phyloP scores from a whole-genome alignment of 1,284 basidiomycete species.

The Rhodotorula sp. region DNA sequence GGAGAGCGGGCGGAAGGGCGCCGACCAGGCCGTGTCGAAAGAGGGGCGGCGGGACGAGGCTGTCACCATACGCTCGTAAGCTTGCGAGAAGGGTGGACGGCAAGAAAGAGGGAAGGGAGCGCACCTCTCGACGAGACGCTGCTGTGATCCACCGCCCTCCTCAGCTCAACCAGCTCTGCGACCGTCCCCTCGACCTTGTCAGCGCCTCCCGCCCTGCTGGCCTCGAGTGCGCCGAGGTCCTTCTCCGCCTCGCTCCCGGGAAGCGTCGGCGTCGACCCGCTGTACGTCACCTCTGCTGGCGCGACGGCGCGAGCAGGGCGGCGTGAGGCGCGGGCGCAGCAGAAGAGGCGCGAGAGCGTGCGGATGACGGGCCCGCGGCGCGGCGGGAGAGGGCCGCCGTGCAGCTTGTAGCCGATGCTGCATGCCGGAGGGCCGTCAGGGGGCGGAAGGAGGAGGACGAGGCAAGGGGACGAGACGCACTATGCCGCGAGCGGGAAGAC shows the following conservation, averaged over 20 bases:
- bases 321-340: background rate
- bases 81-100: background rate
- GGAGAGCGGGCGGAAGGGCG: background rate
- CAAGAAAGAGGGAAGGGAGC: background rate
- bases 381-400: slow-evolving; percentile 7
- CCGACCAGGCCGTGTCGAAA: background rate
- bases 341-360: background rate
- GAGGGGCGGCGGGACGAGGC: background rate
- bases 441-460: too few species aligned
- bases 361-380: slow-evolving; percentile 11
- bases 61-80: background rate
- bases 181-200: background rate
- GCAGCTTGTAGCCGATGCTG: slow-evolving; percentile 8
- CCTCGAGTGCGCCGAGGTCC: background rate
- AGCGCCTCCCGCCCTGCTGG: background rate
- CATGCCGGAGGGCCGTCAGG: background rate
- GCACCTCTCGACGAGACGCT: background rate
- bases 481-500: slow-evolving; percentile 4
- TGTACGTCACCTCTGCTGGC: background rate
- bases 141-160: background rate
- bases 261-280: background rate
- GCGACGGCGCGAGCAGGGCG: background rate
- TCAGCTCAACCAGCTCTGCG: background rate
- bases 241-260: background rate
- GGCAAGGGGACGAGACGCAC: background rate